A percentile compares a stretch with the other conserved stretches of the same genome.
Conservation (phyloP, 1,284 basidiomycete species). For the Apiotrichum gracile region DNA sequence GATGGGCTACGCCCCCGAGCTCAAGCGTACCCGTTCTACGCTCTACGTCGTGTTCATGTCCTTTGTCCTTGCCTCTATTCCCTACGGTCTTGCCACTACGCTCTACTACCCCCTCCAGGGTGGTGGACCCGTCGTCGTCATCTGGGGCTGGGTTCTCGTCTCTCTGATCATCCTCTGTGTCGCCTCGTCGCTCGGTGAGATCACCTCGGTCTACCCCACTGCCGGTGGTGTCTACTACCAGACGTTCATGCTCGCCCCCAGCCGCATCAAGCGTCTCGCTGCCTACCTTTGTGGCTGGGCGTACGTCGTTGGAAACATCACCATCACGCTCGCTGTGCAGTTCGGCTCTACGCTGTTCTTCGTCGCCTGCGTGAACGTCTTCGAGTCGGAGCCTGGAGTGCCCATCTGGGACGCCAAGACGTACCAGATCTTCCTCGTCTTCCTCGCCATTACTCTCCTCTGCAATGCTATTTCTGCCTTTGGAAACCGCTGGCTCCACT, state of each 20-base stretch:
- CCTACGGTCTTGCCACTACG: conserved; percentile 33
- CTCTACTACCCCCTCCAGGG: conserved; percentile 34
- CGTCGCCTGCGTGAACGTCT: conserved; percentile 23
- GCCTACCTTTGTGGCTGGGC: conserved; percentile 50
- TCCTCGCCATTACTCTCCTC: conserved; percentile 12
- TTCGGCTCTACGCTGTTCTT: conserved; percentile 39
- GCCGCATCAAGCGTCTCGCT: conserved; percentile 36
- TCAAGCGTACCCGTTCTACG: conserved; percentile 12
- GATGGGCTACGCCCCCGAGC: conserved; percentile 18
- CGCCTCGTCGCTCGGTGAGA: conserved; percentile 48
- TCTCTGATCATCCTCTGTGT: conserved; percentile 47
- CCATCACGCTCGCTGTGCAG: conserved; percentile 47
- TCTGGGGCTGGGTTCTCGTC: conserved; percentile 48
- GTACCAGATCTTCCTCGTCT: conserved; percentile 21
- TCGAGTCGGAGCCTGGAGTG: conserved; percentile 12
- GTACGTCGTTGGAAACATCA: conserved; percentile 48
- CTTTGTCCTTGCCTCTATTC: conserved; percentile 32
- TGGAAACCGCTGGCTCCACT: conserved; percentile 35
- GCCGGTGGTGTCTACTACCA: conserved; percentile 50
- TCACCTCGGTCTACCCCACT: conserved; percentile 46
- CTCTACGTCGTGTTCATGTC: conserved; percentile 27
- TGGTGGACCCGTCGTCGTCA: conserved; percentile 32
- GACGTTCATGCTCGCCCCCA: conserved; percentile 45
- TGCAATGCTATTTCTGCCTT: conserved; percentile 23
- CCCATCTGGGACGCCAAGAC: conserved; percentile 10